phyloP scores from a whole-genome alignment of 192 early-diverging fungal genomes.

The Spinellus fusiger region DNA sequence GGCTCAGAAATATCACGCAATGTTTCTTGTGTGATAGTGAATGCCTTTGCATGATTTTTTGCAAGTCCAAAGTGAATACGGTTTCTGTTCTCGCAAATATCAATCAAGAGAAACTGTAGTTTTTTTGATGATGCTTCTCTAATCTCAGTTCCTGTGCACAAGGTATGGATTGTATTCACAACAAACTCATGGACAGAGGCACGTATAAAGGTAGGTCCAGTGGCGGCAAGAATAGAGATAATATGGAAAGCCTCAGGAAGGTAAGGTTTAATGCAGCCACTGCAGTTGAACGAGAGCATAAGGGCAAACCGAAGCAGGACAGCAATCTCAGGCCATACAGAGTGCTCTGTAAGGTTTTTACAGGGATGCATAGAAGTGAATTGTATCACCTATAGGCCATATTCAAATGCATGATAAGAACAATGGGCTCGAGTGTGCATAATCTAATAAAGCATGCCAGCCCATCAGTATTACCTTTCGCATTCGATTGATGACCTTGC shows the following conservation, averaged over 20 bases:
- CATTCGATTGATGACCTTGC: conserved; percentile 73
- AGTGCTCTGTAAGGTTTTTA: conserved; percentile 64
- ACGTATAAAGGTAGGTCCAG: conserved; percentile 76
- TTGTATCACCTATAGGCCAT: conserved; percentile 14
- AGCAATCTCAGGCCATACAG: conserved; percentile 82
- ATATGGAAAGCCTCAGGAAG: conserved; percentile 83
- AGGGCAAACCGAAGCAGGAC: conserved; percentile 81
- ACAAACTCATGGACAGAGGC: conserved; percentile 84
- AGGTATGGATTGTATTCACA: conserved; percentile 80
- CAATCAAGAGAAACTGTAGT: conserved; percentile 54
- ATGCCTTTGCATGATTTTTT: conserved; percentile 57
- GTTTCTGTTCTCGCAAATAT: conserved; percentile 75
- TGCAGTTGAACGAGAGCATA: conserved; percentile 83
- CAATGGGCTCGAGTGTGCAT: too few species aligned
- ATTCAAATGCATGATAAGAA: too few species aligned
- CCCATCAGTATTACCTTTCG: conserved; percentile 65
- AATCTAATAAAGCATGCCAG: too few species aligned
- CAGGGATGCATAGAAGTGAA: conserved; percentile 61
- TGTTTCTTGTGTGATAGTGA: conserved; percentile 52
- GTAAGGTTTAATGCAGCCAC: conserved; percentile 54
- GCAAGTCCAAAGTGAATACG: conserved; percentile 68
- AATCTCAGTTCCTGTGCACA: conserved; percentile 53
- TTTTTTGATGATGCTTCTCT: conserved; percentile 42
- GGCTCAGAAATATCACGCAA: conserved; percentile 36
- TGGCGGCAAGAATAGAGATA: conserved; percentile 71